Percentiles rank a stretch among this genome's conserved stretches.
Evolutionary conservation across 2,329 filamentous ascomycete genomes (phyloP).

Genomic region (Alternaria atra): DNA sequence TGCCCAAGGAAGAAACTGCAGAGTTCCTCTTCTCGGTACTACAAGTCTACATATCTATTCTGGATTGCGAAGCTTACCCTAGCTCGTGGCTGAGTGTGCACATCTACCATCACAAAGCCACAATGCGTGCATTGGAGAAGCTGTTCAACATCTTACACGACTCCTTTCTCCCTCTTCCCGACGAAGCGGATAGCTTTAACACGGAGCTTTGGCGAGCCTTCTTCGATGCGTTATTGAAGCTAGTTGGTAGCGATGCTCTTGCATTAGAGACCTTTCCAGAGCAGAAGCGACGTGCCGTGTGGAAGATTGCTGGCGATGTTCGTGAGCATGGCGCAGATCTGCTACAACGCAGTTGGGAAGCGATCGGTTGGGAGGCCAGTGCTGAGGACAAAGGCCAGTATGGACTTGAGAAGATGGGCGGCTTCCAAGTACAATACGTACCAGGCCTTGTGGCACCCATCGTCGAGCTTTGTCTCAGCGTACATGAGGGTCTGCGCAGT

Average conservation of each 20-base stretch:
- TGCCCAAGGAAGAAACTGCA: slow-evolving; percentile 77
- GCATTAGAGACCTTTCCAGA: slow-evolving; percentile 96
- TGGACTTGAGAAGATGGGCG: slow-evolving; percentile 84
- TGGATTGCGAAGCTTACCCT: slow-evolving; percentile 90
- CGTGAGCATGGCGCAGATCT: slow-evolving; percentile 89
- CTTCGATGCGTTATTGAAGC: slow-evolving; percentile 86
- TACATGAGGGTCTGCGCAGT: slow-evolving; percentile 87
- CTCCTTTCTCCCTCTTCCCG: slow-evolving; percentile 84
- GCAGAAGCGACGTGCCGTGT: slow-evolving; percentile 93
- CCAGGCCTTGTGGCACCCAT: slow-evolving; percentile 90
- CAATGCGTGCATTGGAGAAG: slow-evolving; percentile 85
- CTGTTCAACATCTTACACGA: slow-evolving; percentile 82
- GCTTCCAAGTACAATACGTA: slow-evolving; percentile 98
- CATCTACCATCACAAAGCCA: slow-evolving; percentile 91
- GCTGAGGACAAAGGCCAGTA: slow-evolving; percentile 80
- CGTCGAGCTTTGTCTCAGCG: slow-evolving; percentile 91
- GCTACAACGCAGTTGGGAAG: slow-evolving; percentile 86
- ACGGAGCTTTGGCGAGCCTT: slow-evolving; percentile 94
- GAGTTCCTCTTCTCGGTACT: slow-evolving; percentile 80
- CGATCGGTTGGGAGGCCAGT: slow-evolving; percentile 94
- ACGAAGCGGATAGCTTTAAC: slow-evolving; percentile 90
- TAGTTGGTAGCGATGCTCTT: slow-evolving; percentile 87
- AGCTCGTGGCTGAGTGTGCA: slow-evolving; percentile 89
- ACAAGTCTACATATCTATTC: slow-evolving; percentile 85
- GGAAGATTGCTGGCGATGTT: slow-evolving; percentile 98